Base-by-base conservation (phyloP, 1,284 basidiomycete genomes). In the Rhodofomes roseus region DNA sequence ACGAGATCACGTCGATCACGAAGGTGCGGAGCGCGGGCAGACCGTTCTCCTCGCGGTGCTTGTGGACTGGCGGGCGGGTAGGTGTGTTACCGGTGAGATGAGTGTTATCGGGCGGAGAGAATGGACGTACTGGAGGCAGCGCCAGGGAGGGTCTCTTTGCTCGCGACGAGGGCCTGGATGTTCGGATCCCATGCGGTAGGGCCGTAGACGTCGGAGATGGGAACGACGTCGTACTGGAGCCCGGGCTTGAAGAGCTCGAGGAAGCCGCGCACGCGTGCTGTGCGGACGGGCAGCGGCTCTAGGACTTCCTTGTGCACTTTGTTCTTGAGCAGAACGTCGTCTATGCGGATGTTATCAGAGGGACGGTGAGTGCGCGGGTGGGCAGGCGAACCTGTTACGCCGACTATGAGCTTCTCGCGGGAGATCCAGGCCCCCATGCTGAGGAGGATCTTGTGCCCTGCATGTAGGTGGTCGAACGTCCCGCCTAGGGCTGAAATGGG, bases 401-500 rank as follows among this genome's bases (percentile, higher is more conserved):
- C 97, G 57, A 97, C 86, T 63, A 99, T 93, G 68, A 99, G 76
- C 72, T 93, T 94, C 63, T 82, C 74, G 51, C 77, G 74, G 0
- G 94, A 81, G 60, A 98, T 85, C 80, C 92, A 94, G 1, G 91
- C 86, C 8, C 86, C 89, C 85, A 97, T 94, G 66, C 93, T 93
- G 5, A 99, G 83, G 39, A 99, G 83, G 61, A 99, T 96, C 77
- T 98, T 98, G 80, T 99, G 96, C 0, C 96, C 96, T 1, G 95
- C 87, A 72, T 99, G 96, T 18, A 99, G 83, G 71, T 99, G 97
- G 74, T 99, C 96, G 72, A 99, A 99, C 0, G 96, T 99, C 11
- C 89, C 89, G 27, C 89, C 89, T 9, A 89, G 65, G 69, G 81
- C 85, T 27, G 87, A 83, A 51, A 91, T 76, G 8, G 75, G 76